Base-by-base conservation (phyloP, 2,329 filamentous ascomycete genomes). In the Rhexocercosporidium sp. region DNA sequence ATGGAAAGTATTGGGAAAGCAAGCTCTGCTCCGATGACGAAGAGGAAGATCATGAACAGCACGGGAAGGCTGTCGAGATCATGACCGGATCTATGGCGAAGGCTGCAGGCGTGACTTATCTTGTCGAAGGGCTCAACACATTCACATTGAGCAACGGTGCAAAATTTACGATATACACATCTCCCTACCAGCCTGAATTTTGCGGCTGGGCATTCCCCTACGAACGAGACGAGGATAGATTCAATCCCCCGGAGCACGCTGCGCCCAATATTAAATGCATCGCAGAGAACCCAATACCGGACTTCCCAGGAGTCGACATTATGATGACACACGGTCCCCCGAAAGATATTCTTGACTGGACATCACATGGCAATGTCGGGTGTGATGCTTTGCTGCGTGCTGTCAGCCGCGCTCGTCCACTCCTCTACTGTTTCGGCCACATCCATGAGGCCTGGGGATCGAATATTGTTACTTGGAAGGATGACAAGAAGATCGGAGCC, bases 261-360 rank as follows among this genome's bases (percentile, higher is more conserved):
- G 67, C 59, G 3, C 16, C 53, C 12, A 70, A 69, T 1, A 56
- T 66, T 1, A 70, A 65, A 7, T 70, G 65, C 0, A 75, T 76
- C 27, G 60, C 59, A 1, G 61, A 49, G 20, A 73, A 69, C 57
- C 66, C 69, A 1, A 68, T 77, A 14, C 74, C 72, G 0, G 64
- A 68, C 14, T 71, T 72, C 34, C 66, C 67, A 1, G 71, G 67
- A 3, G 72, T 79, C 6, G 87, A 90, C 73, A 80, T 90, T 8
- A 79, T 89, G 69, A 81, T 90, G 72, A 90, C 88, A 0, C 88
- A 90, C 72, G 87, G 87, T 0, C 88, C 88, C 2, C 86, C 88
- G 0, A 74, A 77, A 25, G 79, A 79, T 0, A 75, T 85, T 2
- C 77, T 88, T 2, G 88, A 90, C 70, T 70, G 71, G 12, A 67